A percentile compares a stretch with the other conserved stretches of the same genome.
These are phyloP conservation scores for Macrophomina tecta DNA, from an alignment of 2,329 filamentous ascomycete species.

Conservation along the genomic window DNA sequence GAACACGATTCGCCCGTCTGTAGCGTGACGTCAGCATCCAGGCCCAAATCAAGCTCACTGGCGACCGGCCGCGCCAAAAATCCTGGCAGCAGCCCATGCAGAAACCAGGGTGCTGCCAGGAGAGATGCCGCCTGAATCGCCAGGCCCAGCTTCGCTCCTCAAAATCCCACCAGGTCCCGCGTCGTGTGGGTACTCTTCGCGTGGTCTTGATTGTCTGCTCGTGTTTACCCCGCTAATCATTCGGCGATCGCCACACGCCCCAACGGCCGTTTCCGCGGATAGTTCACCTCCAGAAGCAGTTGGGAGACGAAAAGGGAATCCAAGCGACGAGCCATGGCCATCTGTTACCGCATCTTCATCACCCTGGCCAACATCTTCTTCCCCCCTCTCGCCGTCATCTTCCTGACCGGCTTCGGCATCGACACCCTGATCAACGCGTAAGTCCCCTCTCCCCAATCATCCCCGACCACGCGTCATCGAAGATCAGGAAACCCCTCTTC, in stretches of 20 bases:
- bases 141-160: not conserved
- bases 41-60: not conserved
- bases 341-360: slow-evolving; percentile 30
- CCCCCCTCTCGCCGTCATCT: slow-evolving; percentile 29
- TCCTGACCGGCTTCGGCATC: slow-evolving; percentile 29
- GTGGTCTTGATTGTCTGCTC: not conserved
- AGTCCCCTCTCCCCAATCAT: not conserved
- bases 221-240: not conserved
- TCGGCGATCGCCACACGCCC: not conserved
- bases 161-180: not conserved
- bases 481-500: too few species aligned
- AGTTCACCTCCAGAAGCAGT: not conserved
- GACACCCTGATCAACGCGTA: slow-evolving; percentile 29
- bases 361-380: slow-evolving; percentile 30
- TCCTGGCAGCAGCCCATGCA: slow-evolving; percentile 9
- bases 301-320: not conserved
- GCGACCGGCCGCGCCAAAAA: not conserved
- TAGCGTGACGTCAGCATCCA: not conserved
- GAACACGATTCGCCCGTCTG: not conserved
- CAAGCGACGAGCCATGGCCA: slow-evolving; percentile 17
- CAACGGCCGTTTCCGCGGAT: not conserved
- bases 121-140: not conserved
- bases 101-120: not conserved
- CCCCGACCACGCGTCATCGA: not conserved
- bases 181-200: not conserved